A percentile compares a stretch with the other conserved stretches of the same genome.
Evolutionary conservation across 768 basidiomycete species (phyloP).

Genomic region (Macrolepiota fuliginosa): DNA sequence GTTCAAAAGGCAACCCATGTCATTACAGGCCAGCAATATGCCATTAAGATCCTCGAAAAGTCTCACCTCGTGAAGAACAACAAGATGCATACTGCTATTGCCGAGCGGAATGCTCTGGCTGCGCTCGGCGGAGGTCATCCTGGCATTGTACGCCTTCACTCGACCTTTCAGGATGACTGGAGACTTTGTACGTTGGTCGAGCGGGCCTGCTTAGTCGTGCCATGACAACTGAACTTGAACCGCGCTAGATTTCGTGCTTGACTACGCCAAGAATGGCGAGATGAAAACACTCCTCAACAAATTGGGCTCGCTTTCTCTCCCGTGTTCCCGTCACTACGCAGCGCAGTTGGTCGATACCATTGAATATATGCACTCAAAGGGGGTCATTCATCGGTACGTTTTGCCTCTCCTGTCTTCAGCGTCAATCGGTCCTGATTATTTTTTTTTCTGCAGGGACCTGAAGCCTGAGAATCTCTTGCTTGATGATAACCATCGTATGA

Average conservation of each 20-base stretch:
- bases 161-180: constrained; percentile 83
- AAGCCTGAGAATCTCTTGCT: constrained; percentile 90
- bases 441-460: constrained; percentile 43
- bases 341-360: constrained; percentile 90
- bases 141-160: constrained; percentile 77
- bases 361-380: constrained; percentile 86
- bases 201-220: not conserved
- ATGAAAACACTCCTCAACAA: constrained; percentile 69
- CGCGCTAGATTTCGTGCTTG: constrained; percentile 69
- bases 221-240: not conserved
- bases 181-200: constrained; percentile 67
- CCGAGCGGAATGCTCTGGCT: constrained; percentile 78
- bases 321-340: constrained; percentile 78
- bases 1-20: constrained; percentile 55
- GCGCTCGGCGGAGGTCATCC: constrained; percentile 67
- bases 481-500: constrained; percentile 83
- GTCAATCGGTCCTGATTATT: not conserved
- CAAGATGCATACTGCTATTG: constrained; percentile 72
- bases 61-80: constrained; percentile 75
- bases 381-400: constrained; percentile 74
- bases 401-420: not conserved
- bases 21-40: constrained; percentile 24
- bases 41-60: constrained; percentile 67
- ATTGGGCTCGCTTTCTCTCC: constrained; percentile 82
- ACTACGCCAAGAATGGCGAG: constrained; percentile 75